phyloP scores from a whole-genome alignment of 495 filamentous ascomycete genomes.

The Clohesyomyces aquaticus region DNA sequence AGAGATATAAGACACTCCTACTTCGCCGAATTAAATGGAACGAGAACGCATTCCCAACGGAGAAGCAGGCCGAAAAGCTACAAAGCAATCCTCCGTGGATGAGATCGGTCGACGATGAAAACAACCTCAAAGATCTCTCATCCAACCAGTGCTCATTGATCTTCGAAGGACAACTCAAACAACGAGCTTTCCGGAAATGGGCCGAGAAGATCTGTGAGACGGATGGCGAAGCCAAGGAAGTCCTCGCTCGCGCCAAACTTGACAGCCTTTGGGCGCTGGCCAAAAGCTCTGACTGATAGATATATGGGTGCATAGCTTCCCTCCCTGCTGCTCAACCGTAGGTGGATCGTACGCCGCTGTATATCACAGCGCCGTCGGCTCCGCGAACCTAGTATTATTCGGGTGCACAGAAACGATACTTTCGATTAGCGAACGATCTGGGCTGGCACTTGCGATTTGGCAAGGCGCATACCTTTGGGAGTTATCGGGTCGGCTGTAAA shows the following conservation, averaged over 20 bases:
- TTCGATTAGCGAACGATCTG: no score
- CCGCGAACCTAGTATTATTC: no score
- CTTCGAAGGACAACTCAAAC: constrained; percentile 85
- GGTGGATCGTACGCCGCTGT: no score
- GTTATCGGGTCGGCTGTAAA: no score
- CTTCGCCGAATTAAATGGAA: constrained; percentile 92
- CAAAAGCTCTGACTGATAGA: constrained; percentile 59
- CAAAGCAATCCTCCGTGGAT: constrained; percentile 71
- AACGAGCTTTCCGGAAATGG: constrained; percentile 81
- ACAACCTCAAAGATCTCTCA: constrained; percentile 76
- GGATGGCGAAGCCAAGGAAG: constrained; percentile 83
- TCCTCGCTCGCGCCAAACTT: constrained; percentile 78
- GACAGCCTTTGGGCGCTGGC: constrained; percentile 96
- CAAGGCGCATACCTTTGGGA: no score
- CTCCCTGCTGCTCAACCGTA: no score
- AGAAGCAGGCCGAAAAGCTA: constrained; percentile 61
- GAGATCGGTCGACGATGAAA: constrained; percentile 71
- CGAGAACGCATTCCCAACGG: constrained; percentile 74
- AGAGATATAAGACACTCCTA: constrained; percentile 87
- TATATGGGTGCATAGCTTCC: no score
- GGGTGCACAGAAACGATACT: no score
- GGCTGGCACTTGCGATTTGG: no score
- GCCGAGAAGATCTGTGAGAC: constrained; percentile 83
- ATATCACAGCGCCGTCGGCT: no score
- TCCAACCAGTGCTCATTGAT: constrained; percentile 78